Evolutionary conservation across 169 alveolate species (phyloP).

Genomic region (Cryptosporidium sp.): DNA sequence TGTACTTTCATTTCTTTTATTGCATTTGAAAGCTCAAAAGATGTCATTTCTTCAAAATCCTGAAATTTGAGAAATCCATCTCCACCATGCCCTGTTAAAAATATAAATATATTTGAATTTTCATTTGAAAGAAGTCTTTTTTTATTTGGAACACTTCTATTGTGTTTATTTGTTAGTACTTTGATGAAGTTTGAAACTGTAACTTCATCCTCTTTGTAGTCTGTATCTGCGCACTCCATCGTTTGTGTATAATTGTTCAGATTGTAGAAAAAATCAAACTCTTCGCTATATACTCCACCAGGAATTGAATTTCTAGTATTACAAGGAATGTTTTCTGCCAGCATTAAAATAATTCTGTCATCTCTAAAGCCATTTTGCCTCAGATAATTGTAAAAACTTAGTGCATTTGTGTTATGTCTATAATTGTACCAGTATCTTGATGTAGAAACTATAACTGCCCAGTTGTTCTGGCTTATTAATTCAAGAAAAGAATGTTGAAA

Average conservation of each 20-base stretch:
- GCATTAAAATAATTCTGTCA: constrained; percentile 86
- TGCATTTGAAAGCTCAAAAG: constrained; percentile 83
- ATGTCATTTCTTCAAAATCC: constrained; percentile 84
- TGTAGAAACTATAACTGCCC: constrained; percentile 88
- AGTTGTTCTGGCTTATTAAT: constrained; percentile 58
- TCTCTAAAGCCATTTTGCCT: constrained; percentile 88
- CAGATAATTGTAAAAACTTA: constrained; percentile 85
- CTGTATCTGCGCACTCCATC: constrained; percentile 80
- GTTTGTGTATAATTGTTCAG: constrained; percentile 68
- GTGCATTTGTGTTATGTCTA: constrained; percentile 90
- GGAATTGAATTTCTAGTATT: constrained; percentile 86
- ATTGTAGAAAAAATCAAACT: constrained; percentile 36
- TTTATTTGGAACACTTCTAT: constrained; percentile 76
- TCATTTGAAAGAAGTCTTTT: constrained; percentile 81
- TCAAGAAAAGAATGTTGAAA: constrained; percentile 13
- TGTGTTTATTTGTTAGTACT: constrained; percentile 82
- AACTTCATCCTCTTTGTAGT: constrained; percentile 82
- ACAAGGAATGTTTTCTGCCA: constrained; percentile 88
- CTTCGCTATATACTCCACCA: constrained; percentile 83
- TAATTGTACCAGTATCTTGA: constrained; percentile 90
- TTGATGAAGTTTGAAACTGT: constrained; percentile 80
- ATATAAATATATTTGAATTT: constrained; percentile 81
- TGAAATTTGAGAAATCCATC: constrained; percentile 85
- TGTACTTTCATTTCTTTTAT: constrained; percentile 82
- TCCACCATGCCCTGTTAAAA: constrained; percentile 87